A percentile compares a stretch with the other conserved stretches of the same genome.
These are phyloP conservation scores for Dacryopinax primogenitus DNA, from an alignment of 768 basidiomycete genomes.

Conservation along the genomic window DNA sequence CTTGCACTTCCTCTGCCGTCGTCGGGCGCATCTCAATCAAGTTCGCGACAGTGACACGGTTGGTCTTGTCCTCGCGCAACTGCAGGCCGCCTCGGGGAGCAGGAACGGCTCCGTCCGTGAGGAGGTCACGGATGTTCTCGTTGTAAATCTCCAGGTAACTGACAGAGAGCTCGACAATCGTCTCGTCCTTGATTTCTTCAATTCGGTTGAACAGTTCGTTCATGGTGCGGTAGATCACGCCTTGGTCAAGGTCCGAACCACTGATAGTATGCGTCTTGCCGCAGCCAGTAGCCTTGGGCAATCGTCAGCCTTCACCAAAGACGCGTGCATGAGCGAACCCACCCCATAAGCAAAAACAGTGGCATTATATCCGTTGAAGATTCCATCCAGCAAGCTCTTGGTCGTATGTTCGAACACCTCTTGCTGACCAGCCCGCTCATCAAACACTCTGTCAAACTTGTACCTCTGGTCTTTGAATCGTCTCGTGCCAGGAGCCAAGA, in stretches of 20 bases:
- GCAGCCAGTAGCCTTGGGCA: slow-evolving; percentile 88
- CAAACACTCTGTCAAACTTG: slow-evolving; percentile 91
- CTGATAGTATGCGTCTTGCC: slow-evolving; percentile 99
- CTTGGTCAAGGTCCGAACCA: slow-evolving; percentile 74
- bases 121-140: slow-evolving; percentile 92
- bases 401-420: slow-evolving; percentile 82
- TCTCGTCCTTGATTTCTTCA: slow-evolving; percentile 72
- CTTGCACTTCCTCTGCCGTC: slow-evolving; percentile 84
- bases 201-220: slow-evolving; percentile 90
- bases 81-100: slow-evolving; percentile 73
- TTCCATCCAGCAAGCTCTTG: slow-evolving; percentile 66
- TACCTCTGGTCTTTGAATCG: slow-evolving; percentile 94
- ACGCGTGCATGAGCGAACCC: slow-evolving; percentile 26
- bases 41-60: slow-evolving; percentile 67
- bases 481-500: slow-evolving; percentile 74
- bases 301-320: neutral
- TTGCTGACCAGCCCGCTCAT: slow-evolving; percentile 63
- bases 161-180: slow-evolving; percentile 75
- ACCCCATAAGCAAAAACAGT: slow-evolving; percentile 99
- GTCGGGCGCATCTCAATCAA: slow-evolving; percentile 69
- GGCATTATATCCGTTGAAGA: slow-evolving; percentile 90
- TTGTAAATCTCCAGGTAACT: slow-evolving; percentile 99
- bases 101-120: slow-evolving; percentile 51
- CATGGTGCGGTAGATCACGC: slow-evolving; percentile 95
- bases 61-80: slow-evolving; percentile 83